A percentile compares a stretch with the other conserved stretches of the same genome.
Evolutionary conservation across 2,329 filamentous ascomycete species (phyloP).

Genomic region (Volutella citrinella): DNA sequence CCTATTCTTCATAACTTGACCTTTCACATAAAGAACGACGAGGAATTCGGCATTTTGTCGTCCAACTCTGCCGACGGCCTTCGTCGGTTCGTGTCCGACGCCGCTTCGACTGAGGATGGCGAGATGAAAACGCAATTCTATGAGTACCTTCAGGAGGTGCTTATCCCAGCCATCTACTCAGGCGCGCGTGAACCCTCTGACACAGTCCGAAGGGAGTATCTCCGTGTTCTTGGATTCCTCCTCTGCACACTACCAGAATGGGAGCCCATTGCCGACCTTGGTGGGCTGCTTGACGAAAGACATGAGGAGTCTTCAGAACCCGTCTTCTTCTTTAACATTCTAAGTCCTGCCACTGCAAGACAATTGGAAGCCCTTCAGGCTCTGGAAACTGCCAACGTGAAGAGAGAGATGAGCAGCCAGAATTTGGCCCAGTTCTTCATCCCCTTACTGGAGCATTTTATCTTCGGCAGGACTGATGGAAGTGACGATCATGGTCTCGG

Average conservation of each 20-base stretch:
- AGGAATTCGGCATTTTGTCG: conserved; percentile 81
- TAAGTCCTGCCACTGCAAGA: conserved; percentile 84
- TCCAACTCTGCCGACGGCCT: conserved; percentile 79
- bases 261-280: conserved; percentile 70
- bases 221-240: conserved; percentile 76
- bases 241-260: conserved; percentile 69
- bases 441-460: conserved; percentile 89
- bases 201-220: conserved; percentile 77
- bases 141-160: conserved; percentile 56
- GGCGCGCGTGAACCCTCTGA: conserved; percentile 79
- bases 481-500: conserved; percentile 80
- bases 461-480: conserved; percentile 74
- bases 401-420: conserved; percentile 64
- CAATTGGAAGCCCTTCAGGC: conserved; percentile 80
- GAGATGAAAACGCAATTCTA: conserved; percentile 45
- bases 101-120: conserved; percentile 38
- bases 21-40: conserved; percentile 79
- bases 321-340: conserved; percentile 88
- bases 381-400: conserved; percentile 65
- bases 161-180: conserved; percentile 73
- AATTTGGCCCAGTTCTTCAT: conserved; percentile 87
- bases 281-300: conserved; percentile 57
- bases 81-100: conserved; percentile 71
- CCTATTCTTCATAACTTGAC: conserved; percentile 87
- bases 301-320: conserved; percentile 63